Base-by-base conservation (phyloP, 2,329 filamentous ascomycete genomes). In the Fusarium abutilonis region DNA sequence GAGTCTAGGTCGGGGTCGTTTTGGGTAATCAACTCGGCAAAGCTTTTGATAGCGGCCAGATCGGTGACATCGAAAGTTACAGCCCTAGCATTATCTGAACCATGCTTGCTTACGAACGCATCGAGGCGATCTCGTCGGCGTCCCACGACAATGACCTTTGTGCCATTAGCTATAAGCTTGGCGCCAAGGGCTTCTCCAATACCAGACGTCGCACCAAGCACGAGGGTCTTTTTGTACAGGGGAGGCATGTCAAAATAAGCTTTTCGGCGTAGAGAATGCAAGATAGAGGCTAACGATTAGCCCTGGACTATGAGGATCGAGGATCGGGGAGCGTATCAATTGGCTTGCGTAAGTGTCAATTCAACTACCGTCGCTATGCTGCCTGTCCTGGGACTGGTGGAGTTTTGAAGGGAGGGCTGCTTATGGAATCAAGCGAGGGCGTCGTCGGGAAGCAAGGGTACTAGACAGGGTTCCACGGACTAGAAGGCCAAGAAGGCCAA, bases 41-140 rank as follows among this genome's bases (percentile, higher is more conserved):
- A 70, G 11, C 14, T 14, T 9, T 56, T 50, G 10, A 72, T 79
- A 4, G 74, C 68, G 1, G 71, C 68, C 0, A 80, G 64, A 26
- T 84, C 71, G 1, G 72, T 74, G 38, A 85, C 78, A 64, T 86
- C 83, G 9, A 74, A 74, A 10, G 63, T 68, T 2, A 80, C 65
- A 3, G 71, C 72, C 26, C 72, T 75, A 39, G 78, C 79, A 10
- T 52, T 60, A 8, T 75, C 72, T 5, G 67, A 55, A 29, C 81
- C 81, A 59, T 83, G 73, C 34, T 76, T 74, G 3, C 71, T 63
- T 1, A 81, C 78, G 49, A 86, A 81, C 0, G 73, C 74, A 17
- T 84, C 79, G 1, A 86, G 77, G 9, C 78, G 76, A 10, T 83
- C 78, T 60, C 80, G 66, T 32, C 82, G 77, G 14, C 83, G 77